Evolutionary conservation across 2,329 filamentous ascomycete genomes (phyloP), one percentile per base, ranked within the genome.

Genomic region (Clarireedia hainanense): DNA sequence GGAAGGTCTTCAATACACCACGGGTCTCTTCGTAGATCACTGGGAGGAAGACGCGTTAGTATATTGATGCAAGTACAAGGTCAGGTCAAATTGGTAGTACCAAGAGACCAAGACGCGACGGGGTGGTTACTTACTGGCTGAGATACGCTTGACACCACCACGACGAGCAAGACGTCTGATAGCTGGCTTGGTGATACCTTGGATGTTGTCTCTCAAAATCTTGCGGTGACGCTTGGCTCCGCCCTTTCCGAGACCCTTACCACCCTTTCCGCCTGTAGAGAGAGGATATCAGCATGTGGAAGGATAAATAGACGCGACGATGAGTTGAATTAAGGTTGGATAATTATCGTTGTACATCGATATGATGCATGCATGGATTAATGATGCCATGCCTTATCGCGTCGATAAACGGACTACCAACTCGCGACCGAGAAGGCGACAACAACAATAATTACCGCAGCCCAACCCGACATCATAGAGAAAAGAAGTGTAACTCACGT

Each of bases 121-220:
- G 14, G 17, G 4, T 26, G n/a, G 46, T 56, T 50, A 64, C 61
- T 74, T 83, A 89, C 85, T 95, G 74, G 91, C 91, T 71, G 91
- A 96, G 72, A 96, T 96, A 95, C 91, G 91, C 89, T 96, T 96
- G 83, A 96, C 91, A 91, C 91, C 91, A 77, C 91, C 91, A 94
- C 91, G 91, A 79, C 91, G 91, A 65, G 91, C 91, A 74, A 96
- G 91, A 95, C 91, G 91, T 71, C 91, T 88, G 78, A 96, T 96
- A 70, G 91, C 91, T 70, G 91, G 91, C 88, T 96, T 96, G 72
- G 91, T 96, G 74, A 96, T 96, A 79, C 91, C 91, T 81, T 96
- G 91, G 73, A 96, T 96, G 88, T 96, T 96, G 88, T 96, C 91
- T 78, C 91, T 90, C 76, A 96, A 84, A 81, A 96, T 96, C 89